Base-by-base conservation (phyloP, 192 early-diverging fungal genomes). In the Kickxella alabastrina region DNA sequence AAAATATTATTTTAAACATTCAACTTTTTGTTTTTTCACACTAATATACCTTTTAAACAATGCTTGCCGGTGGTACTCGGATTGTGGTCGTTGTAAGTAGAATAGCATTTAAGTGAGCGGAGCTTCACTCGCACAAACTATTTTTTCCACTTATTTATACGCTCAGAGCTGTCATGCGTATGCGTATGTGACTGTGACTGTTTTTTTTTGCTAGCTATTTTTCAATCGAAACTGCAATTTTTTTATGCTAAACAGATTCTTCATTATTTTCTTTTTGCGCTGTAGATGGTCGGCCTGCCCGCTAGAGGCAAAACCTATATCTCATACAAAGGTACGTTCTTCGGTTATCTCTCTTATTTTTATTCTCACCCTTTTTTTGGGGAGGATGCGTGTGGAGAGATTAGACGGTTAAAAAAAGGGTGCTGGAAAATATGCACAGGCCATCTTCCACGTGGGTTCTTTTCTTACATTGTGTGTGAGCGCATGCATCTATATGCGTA, bases 221-320 rank as follows among this genome's bases (percentile, higher is more conserved):
- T 17, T 38, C 14, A 38, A 38, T 17, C 3, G 14, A 5, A 10
- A 10, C n/a, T 38, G 36, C 12, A 1, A n/a, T 35, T 14, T 23
- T 43, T 3, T 10, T 4, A 43, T 10, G 17, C 6, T 0, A 15
- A 3, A 43, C 41, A 43, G 0, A 18, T 22, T 26, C 13, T 42
- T 8, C 18, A 15, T 28, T 2, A 17, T 49, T 15, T 41, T 21
- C 28, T 18, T 10, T 21, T 39, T 13, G 3, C n/a, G n/a, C n/a
- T 64, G 50, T 79, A 89, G 81, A 95, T 91, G 88, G 91, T 95
- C 17, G 91, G 90, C 23, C 68, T 92, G 50, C 90, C 91, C 19
- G 94, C 94, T 23, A 79, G 93, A 22, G 96, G 96, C 38, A 99
- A 99, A 75, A 99, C 96, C 7, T 97, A 95, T 65, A 94, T 94